Evolutionary conservation across 352 stramenopile genomes (phyloP), one percentile per base, ranked within the genome.

Genomic region (Phytophthora sansomeana): DNA sequence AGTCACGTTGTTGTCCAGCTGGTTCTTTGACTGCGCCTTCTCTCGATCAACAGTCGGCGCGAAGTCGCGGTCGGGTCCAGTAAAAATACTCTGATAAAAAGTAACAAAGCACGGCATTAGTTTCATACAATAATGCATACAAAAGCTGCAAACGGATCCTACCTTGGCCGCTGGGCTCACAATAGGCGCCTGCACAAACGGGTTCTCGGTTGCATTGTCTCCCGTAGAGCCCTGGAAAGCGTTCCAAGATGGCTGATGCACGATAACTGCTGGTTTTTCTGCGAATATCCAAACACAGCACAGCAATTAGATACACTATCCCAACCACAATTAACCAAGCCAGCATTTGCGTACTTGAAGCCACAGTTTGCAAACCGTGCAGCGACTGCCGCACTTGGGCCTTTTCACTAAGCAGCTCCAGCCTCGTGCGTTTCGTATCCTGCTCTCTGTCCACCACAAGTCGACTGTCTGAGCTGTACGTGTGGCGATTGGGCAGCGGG

Each of bases 331-430:
- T 1, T 8, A 43, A 42, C 5, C 17, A 32, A 5, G 47, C 0
- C n/a, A 49, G 13, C 19, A 55, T 4, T 8, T 16, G 66, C 76
- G 55, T 83, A 85, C 78, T 78, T 5, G 67, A 60, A 58, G 69
- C 58, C 26, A 70, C 69, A 30, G 68, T 75, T 51, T 89, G 67
- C 54, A 89, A 41, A 3, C 80, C 76, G 48, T 87, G 80, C 29
- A 89, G 69, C 49, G 80, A 86, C 48, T 86, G 73, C 28, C 83
- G 78, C 41, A 89, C 77, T 63, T 87, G 78, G 5, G 77, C 81
- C 58, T 89, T 89, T 63, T 89, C 78, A 57, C 67, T 68, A 10
- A 89, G 67, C 36, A 87, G 44, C n/a, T 82, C 77, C 10, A 89
- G 64, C 17, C 80, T 66, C 58, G 75, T 72, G 13, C 78, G 77